Conservation (phyloP, 306 rosid species). For the Cicer yamashitae region DNA sequence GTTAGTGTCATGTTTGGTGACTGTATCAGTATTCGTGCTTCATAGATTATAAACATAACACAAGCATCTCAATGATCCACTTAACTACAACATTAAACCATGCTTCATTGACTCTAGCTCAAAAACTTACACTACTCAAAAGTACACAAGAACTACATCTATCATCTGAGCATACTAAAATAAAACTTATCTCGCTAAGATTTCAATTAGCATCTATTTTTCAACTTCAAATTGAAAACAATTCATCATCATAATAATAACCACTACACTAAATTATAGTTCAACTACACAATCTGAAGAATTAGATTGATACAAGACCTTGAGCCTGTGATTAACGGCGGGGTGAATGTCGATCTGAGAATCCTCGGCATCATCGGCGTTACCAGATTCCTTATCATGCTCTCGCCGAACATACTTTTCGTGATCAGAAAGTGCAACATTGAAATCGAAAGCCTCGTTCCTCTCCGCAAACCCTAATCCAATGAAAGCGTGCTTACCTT, state of each 20-base stretch:
- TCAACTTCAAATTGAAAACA: slow-evolving; percentile 4
- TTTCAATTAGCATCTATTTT: not conserved
- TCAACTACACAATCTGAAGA: not conserved
- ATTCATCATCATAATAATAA: not conserved
- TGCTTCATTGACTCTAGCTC: slow-evolving; percentile 33
- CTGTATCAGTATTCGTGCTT: no score
- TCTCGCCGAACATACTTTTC: slow-evolving; percentile 89
- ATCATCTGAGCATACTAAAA: not conserved
- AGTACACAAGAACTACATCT: not conserved
- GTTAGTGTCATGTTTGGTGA: no score
- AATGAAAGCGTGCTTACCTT: slow-evolving; percentile 89
- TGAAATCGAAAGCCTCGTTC: slow-evolving; percentile 97
- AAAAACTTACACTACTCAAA: slow-evolving; percentile 16
- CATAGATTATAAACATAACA: not conserved
- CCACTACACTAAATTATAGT: not conserved
- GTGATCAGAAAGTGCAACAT: slow-evolving; percentile 95
- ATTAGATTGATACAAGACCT: slow-evolving; percentile 49
- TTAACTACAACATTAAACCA: not conserved
- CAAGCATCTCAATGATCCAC: slow-evolving; percentile 12
- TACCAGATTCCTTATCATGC: slow-evolving; percentile 67
- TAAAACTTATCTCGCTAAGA: not conserved
- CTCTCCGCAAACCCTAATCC: slow-evolving; percentile 92
- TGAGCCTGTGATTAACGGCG: slow-evolving; percentile 89
- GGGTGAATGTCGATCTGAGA: slow-evolving; percentile 90
- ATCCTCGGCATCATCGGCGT: slow-evolving; percentile 51